Evolutionary conservation across 345 rosid species (phyloP).

Genomic region (Hypericum androsaemum): DNA sequence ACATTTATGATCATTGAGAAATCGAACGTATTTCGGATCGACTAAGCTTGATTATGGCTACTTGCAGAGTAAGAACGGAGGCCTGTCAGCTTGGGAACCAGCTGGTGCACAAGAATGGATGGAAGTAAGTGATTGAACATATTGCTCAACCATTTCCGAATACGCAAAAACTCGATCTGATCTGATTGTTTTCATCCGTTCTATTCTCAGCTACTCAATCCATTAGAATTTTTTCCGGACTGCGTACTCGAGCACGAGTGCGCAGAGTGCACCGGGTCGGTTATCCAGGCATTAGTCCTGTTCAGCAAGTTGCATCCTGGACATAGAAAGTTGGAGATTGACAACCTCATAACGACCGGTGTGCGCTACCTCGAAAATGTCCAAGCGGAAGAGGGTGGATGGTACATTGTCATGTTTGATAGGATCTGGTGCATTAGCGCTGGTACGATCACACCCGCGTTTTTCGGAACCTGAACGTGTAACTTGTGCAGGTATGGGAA

Average conservation of each 20-base stretch:
- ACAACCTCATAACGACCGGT: constrained; percentile 20
- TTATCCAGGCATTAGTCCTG: constrained; percentile 30
- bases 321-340: constrained; percentile 34
- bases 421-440: not conserved
- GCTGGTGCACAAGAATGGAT: constrained; percentile 26
- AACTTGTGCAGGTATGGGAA: constrained; percentile 17
- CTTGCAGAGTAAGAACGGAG: constrained; percentile 33
- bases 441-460: not conserved
- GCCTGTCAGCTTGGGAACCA: constrained; percentile 43
- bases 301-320: constrained; percentile 33
- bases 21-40: no score
- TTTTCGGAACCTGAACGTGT: no score
- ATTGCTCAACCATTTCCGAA: no score
- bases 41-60: not conserved
- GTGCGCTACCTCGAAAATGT: constrained; percentile 23
- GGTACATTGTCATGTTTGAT: no score
- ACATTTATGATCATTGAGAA: no score
- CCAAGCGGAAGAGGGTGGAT: constrained; percentile 37
- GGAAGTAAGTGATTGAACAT: constrained; percentile 16
- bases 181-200: not conserved
- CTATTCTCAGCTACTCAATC: constrained; percentile 33
- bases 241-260: constrained; percentile 28
- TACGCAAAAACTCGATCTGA: no score
- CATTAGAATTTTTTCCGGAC: constrained; percentile 34
- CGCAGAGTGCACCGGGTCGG: constrained; percentile 46